A percentile compares a stretch with the other conserved stretches of the same genome.
phyloP scores from a whole-genome alignment of 1,139 yeast genomes.

The Taphrina wiesneri region DNA sequence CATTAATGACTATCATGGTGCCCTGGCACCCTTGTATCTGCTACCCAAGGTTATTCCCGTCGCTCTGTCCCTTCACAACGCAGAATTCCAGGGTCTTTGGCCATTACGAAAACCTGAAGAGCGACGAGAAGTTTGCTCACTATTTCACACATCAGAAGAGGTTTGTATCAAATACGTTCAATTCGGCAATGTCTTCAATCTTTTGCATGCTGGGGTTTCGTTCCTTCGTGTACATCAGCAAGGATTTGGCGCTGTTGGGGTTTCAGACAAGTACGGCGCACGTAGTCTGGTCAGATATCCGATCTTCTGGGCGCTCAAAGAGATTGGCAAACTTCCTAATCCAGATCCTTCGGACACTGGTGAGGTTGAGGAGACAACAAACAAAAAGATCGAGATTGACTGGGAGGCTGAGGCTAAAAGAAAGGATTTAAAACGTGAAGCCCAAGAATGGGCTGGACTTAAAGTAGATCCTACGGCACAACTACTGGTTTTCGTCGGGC shows the following conservation, averaged over 20 bases:
- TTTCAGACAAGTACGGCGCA: constrained; percentile 34
- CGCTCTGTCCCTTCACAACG: constrained; percentile 35
- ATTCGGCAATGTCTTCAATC: constrained; percentile 35
- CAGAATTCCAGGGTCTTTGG: constrained; percentile 36
- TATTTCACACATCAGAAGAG: constrained; percentile 24
- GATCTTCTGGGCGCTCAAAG: constrained; percentile 35
- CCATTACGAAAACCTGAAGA: constrained; percentile 33
- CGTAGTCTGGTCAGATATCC: constrained; percentile 33
- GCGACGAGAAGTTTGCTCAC: constrained; percentile 31
- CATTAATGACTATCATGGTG: constrained; percentile 36
- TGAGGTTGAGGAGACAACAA: background rate
- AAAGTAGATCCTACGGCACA: constrained; percentile 32
- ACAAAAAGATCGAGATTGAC: constrained; percentile 18
- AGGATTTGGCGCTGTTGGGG: constrained; percentile 36
- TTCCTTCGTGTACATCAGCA: constrained; percentile 34
- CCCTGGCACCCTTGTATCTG: constrained; percentile 33
- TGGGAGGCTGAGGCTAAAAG: constrained; percentile 21
- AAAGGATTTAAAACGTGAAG: constrained; percentile 22
- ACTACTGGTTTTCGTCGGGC: constrained; percentile 34
- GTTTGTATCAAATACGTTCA: constrained; percentile 33
- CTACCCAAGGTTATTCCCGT: constrained; percentile 34
- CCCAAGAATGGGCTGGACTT: constrained; percentile 35
- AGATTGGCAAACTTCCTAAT: constrained; percentile 35
- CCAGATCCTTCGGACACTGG: constrained; percentile 36
- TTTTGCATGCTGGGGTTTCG: constrained; percentile 35